phyloP scores from a whole-genome alignment of 106 monocot genomes.

The Posidonia australis region DNA sequence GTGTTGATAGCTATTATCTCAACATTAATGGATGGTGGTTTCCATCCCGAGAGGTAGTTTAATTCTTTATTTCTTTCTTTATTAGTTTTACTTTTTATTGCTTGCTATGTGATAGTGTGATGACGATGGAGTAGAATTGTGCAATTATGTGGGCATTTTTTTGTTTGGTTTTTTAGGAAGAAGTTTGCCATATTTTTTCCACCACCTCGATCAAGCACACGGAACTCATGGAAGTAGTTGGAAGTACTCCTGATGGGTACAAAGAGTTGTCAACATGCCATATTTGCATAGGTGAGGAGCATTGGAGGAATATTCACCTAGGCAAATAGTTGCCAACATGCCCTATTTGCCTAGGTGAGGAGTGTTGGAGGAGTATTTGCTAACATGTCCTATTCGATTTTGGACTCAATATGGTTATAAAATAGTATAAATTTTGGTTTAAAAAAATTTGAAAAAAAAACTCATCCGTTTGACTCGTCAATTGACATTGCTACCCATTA shows the following conservation, averaged over 20 bases:
- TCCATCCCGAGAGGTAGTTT: constrained; percentile 47
- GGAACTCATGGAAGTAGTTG: constrained; percentile 37
- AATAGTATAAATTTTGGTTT: too few species aligned
- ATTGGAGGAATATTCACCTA: too few species aligned
- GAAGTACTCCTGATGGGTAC: constrained; percentile 48
- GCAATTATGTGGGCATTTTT: not conserved
- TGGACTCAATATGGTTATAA: too few species aligned
- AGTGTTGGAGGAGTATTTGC: too few species aligned
- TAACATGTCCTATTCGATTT: too few species aligned
- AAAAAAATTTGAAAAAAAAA: too few species aligned
- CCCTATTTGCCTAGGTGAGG: constrained; percentile 80
- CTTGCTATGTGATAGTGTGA: too few species aligned
- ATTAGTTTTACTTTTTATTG: not conserved
- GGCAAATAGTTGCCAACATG: constrained; percentile 90
- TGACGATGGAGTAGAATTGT: not conserved
- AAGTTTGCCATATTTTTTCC: constrained; percentile 81
- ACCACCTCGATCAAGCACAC: constrained; percentile 51
- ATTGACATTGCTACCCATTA: too few species aligned
- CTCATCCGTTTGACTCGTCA: too few species aligned
- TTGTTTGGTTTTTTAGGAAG: constrained; percentile 32
- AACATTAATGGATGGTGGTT: constrained; percentile 76
- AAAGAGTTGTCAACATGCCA: too few species aligned
- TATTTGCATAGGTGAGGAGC: too few species aligned
- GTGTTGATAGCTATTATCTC: constrained; percentile 65
- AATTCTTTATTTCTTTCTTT: not conserved